Evolutionary conservation across 768 basidiomycete species (phyloP), one percentile per base, ranked within the genome.

Genomic region (Lactarius deliciosus): DNA sequence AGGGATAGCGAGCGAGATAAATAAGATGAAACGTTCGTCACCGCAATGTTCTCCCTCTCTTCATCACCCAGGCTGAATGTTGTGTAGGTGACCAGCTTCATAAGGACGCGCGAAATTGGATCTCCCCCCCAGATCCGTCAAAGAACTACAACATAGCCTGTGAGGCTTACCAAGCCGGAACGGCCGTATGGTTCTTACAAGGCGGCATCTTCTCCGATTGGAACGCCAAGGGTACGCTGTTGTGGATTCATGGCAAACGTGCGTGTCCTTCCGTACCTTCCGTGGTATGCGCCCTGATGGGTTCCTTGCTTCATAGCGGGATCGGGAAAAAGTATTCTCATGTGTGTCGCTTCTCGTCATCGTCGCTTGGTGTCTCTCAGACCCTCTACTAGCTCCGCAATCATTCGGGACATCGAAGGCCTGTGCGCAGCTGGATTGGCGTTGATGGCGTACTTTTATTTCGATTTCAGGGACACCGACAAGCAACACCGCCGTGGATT

Each of bases 191-290:
- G 55, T 56, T 56, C 55, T 30, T 34, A 32, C 30, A 56, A 56
- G 30, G 55, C 30, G 20, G 20, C 5, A 1, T 56, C 28, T 56
- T 56, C 7, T 28, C 28, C 3, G 32, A 32, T 10, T 56, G 55
- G 55, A 32, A 18, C 16, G 2, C 55, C 16, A 56, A 28, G 8
- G 55, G 55, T 32, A 18, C 55, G 3, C 8, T 56, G 7, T 36
- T 61, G 11, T 61, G 60, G 60, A 40, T 61, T 32, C 41, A 45
- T 40, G 41, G 60, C 1, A 30, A 34, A 56, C 32, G 55, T 56
- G 55, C 20, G 28, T 16, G 30, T 34, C 3, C 9, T 28, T 5
- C 28, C 1, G 16, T 20, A 0, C 10, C 15, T 56, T 32, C 32
- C 18, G 20, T 32, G 16, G 20, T 16, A 5, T 9, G 16, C 1